Base-by-base conservation (phyloP, 2,329 filamentous ascomycete species). In the Hypoxylon sp. region DNA sequence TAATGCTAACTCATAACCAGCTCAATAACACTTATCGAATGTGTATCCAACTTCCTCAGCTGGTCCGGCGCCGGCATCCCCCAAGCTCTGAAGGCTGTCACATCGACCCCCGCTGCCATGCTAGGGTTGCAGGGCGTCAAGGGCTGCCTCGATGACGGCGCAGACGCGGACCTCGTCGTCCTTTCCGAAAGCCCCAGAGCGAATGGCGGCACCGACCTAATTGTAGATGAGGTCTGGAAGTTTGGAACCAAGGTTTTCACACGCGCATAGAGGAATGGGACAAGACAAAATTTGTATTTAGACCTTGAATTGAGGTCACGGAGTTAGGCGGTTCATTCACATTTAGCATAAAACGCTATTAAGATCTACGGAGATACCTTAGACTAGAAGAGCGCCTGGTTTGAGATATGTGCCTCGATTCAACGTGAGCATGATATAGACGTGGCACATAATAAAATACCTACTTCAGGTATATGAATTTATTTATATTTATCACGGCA, bases 201-300 rank as follows among this genome's bases (percentile, higher is more conserved):
- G 6, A 71, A 72, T 29, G 30, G 41, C 30, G 78, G 77, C 27
- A 75, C 71, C 55, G 78, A 76, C 50, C 72, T 93, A 29, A 74
- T 80, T 7, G 76, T 91, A n/a, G 86, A 90, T 52, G 82, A 90
- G 70, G 88, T 91, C 13, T 91, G 88, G 88, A 91, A 91, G 72
- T 90, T 90, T 74, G 88, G 89, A 4, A 72, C 72, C 25, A 75
- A 76, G 59, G 78, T 87, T 2, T 75, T 71, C 58, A 62, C 42
- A 27, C 59, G 54, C 21, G 26, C 41, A 23, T 30, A 35, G 30
- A 43, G 15, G 29, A 41, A 15, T 26, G n/a, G 20, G 38, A 45
- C 26, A 31, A 21, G 51, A 49, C 11, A 48, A 52, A 45, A 35
- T 49, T n/a, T 49, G 32, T 45, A 45, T 13, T 12, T 23, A 48